Evolutionary conservation across 352 stramenopile species (phyloP), one percentile per base, ranked within the genome.

Genomic region (Globisporangium carolinianum): DNA sequence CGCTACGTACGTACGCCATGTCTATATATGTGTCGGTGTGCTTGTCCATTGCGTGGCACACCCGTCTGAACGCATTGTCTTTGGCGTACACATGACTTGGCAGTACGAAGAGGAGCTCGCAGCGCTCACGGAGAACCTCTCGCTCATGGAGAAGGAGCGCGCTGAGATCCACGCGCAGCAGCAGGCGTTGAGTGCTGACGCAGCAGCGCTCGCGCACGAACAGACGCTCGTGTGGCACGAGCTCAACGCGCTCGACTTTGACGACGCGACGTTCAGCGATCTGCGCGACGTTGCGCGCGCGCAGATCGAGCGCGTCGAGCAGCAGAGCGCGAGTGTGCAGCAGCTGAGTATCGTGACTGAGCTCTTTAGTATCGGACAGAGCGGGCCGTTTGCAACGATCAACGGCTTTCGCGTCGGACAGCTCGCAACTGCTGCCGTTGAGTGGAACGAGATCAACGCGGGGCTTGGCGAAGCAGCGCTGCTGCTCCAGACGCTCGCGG

Each of bases 391-490:
- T 62, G 86, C 79, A 18, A 93, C 79, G 32, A 92, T 95, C 62
- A 95, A 94, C 55, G 74, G 76, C 14, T 94, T 95, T 60, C 73
- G 83, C 17, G 69, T 95, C 61, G 86, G 86, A 4, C 79, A 87
- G 49, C 62, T 86, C 47, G 56, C 74, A 1, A 72, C 65, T 0
- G 64, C 72, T 11, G 66, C 83, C 6, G 68, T 92, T 38, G 86
- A 95, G 55, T 95, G 86, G 86, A 90, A 94, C 58, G 86, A 95
- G 59, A 94, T 94, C 65, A 95, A 95, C 36, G 81, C 86, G 32
- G 86, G 72, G 6, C 76, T 91, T 6, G 86, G 86, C 6, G 81
- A 95, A 55, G 79, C 70, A 35, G 83, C 83, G 11, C 62, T 94
- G 51, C 57, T 94, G 17, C 50, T 94, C 14, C 68, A 83, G 42